Base-by-base conservation (phyloP, 2,329 filamentous ascomycete genomes). In the Tolypocladium ovalisporum region DNA sequence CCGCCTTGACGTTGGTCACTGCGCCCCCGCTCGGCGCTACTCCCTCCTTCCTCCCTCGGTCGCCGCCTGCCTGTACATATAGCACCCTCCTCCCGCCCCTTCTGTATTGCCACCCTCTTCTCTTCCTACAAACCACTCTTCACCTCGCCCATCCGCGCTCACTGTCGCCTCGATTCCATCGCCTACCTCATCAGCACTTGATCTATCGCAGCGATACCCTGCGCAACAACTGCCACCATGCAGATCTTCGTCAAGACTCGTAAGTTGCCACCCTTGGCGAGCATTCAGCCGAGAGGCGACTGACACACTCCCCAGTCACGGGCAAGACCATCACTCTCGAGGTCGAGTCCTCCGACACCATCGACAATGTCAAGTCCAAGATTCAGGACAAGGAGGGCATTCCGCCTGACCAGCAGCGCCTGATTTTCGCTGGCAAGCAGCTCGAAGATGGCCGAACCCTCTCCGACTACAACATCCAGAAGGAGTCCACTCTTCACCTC, bases 301-400 rank as follows among this genome's bases (percentile, higher is more conserved):
- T 55, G 59, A 62, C 62, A 56, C 42, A n/a, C 24, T 12, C 53
- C 52, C 32, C 52, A 57, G 55, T 57, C 54, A 57, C 56, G 27
- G 58, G 59, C 51, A 61, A 57, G 57, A 58, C 57, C 62, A 74
- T 75, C 65, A 75, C 72, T 58, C 70, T 74, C 44, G 79, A 95
- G 77, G 90, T 96, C 6, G 90, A 96, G 73, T 91, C 88, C 0
- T 89, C 85, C 2, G 92, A 96, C 69, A 96, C 92, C 54, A 96
- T 96, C 75, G 92, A 96, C 80, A 96, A 97, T 62, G 93, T 97
- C 37, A 97, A 97, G 86, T 86, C 83, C 54, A 97, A 97, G 85
- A 97, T 97, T 54, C 93, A 97, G 76, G 93, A 97, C 70, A 97
- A 97, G 85, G 93, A 97, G 77, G 93, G 93, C 49, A 97, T 97